Percentiles rank a stretch among this genome's conserved stretches.
phyloP scores from a whole-genome alignment of 768 basidiomycete genomes.

The Ephemerocybe angulata region DNA sequence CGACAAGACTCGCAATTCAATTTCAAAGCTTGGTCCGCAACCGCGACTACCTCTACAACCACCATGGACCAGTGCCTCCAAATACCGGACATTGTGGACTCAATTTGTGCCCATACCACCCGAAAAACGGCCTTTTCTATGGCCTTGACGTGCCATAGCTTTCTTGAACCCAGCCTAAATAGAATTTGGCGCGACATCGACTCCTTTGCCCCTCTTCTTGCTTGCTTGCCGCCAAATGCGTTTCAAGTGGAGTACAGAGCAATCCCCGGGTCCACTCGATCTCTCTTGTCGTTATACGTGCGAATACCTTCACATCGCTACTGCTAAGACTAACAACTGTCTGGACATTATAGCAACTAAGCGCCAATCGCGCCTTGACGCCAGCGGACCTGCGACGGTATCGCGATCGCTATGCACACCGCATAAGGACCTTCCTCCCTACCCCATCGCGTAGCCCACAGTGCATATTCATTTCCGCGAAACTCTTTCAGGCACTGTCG shows the following conservation, averaged over 20 bases:
- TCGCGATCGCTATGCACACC: too few species aligned
- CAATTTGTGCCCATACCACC: not conserved
- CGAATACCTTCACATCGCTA: too few species aligned
- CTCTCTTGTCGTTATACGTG: not conserved
- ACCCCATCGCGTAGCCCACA: not conserved
- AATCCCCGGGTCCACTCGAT: not conserved
- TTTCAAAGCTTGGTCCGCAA: not conserved
- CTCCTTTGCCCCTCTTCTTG: not conserved
- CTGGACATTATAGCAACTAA: too few species aligned
- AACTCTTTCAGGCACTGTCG: not conserved
- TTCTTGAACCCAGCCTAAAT: not conserved
- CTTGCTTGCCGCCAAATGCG: not conserved
- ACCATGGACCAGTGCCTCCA: not conserved
- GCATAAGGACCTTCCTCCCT: too few species aligned
- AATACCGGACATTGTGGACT: not conserved
- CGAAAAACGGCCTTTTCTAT: not conserved
- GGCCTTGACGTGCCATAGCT: not conserved
- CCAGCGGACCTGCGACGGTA: too few species aligned
- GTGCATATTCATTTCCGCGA: not conserved
- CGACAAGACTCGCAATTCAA: not conserved
- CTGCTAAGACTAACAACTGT: too few species aligned
- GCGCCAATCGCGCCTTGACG: too few species aligned
- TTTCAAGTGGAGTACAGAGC: not conserved
- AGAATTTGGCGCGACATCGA: not conserved
- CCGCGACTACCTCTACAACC: not conserved